Evolutionary conservation across 257 asterid species (phyloP), one percentile per base, ranked within the genome.

Genomic region (Oldenlandia corymbosa): DNA sequence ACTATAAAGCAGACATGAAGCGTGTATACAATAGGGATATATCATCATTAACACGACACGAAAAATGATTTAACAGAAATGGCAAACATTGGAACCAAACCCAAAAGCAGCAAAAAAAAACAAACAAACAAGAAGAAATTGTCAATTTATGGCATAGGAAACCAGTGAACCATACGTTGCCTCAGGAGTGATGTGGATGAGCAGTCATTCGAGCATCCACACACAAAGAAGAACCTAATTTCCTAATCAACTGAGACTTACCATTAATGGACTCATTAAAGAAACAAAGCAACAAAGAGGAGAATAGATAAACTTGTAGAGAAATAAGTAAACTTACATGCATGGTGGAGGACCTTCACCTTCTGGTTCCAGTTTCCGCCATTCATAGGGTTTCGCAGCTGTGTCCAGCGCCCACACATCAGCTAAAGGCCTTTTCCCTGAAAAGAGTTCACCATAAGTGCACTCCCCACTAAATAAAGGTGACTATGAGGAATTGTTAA

Each of bases 341-440:
- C 99, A 93, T 65, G 99, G 99, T 67, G 99, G 99, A 39, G 99
- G 99, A 68, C 99, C 97, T 81, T 93, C 99, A 39, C 99, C 99
- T 81, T 90, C 99, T 61, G 99, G 99, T 82, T 93, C 99, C 81
- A 90, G 71, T 82, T 93, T 93, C 74, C 99, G 84, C 99, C 97
- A 93, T 76, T 93, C 97, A 76, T 93, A 93, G 46, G 99, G 99
- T 89, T 93, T 93, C 53, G 99, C 99, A 78, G 99, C 99, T 66
- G 99, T 93, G 79, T 93, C 99, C 73, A 93, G 81, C 32, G 99
- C 99, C 99, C 99, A 93, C 3, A 93, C 99, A 80, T 93, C 99
- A 71, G 97, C 99, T 76, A 93, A 78, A 65, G 99, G 95, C 30
- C 99, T 87, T 72, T 93, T 93, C 53, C 99, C 99, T 93, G 70